Evolutionary conservation across 2,329 filamentous ascomycete genomes (phyloP), one percentile per base, ranked within the genome.

Genomic region (Fusarium coicis): DNA sequence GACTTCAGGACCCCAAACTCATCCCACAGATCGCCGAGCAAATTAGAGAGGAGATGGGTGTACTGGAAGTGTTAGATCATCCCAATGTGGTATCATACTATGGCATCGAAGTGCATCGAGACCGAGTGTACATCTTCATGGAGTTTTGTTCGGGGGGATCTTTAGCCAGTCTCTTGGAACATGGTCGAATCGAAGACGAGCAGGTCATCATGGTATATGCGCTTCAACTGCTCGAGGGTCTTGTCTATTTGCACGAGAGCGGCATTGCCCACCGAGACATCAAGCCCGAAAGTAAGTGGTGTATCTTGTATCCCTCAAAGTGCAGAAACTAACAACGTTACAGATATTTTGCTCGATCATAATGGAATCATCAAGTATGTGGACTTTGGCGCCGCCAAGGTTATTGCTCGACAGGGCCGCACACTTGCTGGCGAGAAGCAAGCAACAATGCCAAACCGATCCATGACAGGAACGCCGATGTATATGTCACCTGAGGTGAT

Each of bases 41-140:
- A 80, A 98, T 99, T 80, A 91, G 93, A 72, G 96, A 99, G 79
- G 96, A 99, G 81, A 98, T 99, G 95, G 93, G 93, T 57, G 96
- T 99, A 10, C 85, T 99, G 54, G 96, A 98, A 82, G 93, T 98
- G 2, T 88, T 99, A 50, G 95, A 99, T 79, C 96, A 99, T 80
- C 96, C 96, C 28, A 99, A 99, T 80, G 94, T 99, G 69, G 97
- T 99, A 28, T 96, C 95, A 15, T 99, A 99, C 83, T 96, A 96
- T 79, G 96, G 96, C 66, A 98, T 99, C 78, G 96, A 99, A 82
- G 96, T 98, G 6, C 96, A 99, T 83, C 91, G 96, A 72, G 96
- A 99, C 86, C 96, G 97, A 80, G 96, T 99, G n/a, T 99, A 98
- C 83, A 98, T 99, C 75, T 99, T 99, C 81, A 99, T 99, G 96